Conservation (phyloP, 2,329 filamentous ascomycete species). For the Mycocentrospora acerina region DNA sequence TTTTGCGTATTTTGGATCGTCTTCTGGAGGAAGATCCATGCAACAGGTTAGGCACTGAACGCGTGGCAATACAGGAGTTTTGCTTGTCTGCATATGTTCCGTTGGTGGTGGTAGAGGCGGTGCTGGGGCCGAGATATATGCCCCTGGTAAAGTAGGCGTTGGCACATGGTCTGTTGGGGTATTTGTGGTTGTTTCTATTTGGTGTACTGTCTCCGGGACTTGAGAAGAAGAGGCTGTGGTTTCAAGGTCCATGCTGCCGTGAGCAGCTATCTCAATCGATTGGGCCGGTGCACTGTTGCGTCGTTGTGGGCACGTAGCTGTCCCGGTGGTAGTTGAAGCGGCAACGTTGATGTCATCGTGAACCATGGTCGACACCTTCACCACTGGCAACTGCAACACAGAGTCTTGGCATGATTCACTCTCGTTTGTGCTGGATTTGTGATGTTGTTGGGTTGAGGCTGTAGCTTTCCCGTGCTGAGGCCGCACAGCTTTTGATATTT, state of each 20-base stretch:
- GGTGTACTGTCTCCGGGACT: background rate
- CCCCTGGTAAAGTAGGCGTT: constrained; percentile 10
- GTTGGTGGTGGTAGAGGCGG: background rate
- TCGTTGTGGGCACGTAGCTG: constrained; percentile 2
- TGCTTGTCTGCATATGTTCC: too few relatives aligned
- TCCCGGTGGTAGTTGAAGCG: background rate
- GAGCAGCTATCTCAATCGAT: background rate
- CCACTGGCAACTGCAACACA: background rate
- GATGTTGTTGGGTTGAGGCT: constrained; percentile 15
- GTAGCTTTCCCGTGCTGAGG: constrained; percentile 17
- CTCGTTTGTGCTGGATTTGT: constrained; percentile 12
- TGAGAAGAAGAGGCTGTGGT: background rate
- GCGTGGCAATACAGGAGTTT: background rate
- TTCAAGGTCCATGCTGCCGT: constrained; percentile 2
- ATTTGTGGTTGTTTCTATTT: constrained; percentile 4
- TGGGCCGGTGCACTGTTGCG: constrained; percentile 17
- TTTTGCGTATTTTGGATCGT: constrained; percentile 5
- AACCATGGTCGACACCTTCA: background rate
- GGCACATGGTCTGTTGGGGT: constrained; percentile 8
- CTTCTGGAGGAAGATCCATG: constrained; percentile 8
- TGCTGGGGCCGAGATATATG: background rate
- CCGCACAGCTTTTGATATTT: constrained; percentile 23
- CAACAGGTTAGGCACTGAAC: constrained; percentile 28
- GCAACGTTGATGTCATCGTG: constrained; percentile 13
- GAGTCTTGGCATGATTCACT: constrained; percentile 11